Conservation (phyloP, 1,284 basidiomycete species). For the Heterobasidion occidentale region DNA sequence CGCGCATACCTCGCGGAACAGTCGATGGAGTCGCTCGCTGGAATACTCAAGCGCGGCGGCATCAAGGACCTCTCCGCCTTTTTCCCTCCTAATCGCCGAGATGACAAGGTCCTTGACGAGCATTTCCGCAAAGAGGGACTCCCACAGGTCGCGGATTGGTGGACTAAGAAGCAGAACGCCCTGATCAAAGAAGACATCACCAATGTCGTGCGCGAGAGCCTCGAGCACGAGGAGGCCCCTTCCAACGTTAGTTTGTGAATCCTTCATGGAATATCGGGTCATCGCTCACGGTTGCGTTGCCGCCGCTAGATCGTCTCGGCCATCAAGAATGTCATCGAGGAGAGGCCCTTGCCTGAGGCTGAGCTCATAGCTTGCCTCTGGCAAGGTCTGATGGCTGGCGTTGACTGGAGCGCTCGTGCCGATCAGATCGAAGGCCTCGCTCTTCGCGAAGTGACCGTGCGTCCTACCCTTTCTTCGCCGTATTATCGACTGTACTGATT, state of each 20-base stretch:
- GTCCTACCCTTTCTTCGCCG: constrained; percentile 13
- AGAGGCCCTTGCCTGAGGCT: constrained; percentile 66
- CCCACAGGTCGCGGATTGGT: constrained; percentile 82
- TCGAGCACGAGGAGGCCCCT: constrained; percentile 51
- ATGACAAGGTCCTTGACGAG: constrained; percentile 67
- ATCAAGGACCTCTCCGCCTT: constrained; percentile 83
- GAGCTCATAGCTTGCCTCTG: constrained; percentile 88
- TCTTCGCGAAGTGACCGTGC: constrained; percentile 75
- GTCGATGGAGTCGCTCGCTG: constrained; percentile 81
- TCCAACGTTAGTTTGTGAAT: constrained; percentile 44
- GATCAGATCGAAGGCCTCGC: constrained; percentile 87
- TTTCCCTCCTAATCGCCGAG: constrained; percentile 80
- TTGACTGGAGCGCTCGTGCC: constrained; percentile 83
- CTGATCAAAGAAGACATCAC: constrained; percentile 35
- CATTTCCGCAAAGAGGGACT: constrained; percentile 82
- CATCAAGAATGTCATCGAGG: constrained; percentile 64
- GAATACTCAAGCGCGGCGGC: constrained; percentile 71
- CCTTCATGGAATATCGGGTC: not conserved
- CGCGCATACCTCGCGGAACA: constrained; percentile 74
- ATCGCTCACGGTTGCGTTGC: not conserved
- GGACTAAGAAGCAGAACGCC: constrained; percentile 79
- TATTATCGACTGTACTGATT: not conserved
- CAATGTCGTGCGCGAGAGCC: constrained; percentile 24
- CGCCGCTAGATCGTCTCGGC: constrained; percentile 58
- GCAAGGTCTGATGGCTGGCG: constrained; percentile 80